phyloP scores from a whole-genome alignment of 73 alveolate species.

The Uronychia binucleata region DNA sequence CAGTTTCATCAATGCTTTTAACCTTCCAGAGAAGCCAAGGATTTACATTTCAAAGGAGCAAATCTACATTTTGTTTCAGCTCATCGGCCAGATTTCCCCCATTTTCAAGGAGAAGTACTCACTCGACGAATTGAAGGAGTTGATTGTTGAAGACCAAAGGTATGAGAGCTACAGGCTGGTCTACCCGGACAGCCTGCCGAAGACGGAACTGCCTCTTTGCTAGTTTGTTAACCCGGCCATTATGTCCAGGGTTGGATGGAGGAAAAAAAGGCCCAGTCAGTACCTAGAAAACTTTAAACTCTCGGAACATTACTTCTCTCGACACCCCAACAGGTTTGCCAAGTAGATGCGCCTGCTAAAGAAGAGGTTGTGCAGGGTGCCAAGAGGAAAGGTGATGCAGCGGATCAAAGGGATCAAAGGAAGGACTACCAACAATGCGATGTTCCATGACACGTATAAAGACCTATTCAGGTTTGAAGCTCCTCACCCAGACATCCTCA shows the following conservation, averaged over 20 bases:
- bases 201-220: background rate
- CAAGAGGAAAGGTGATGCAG: background rate
- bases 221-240: background rate
- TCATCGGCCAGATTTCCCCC: background rate
- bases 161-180: conserved; percentile 31
- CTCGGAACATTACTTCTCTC: conserved; percentile 8
- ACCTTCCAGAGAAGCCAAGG: conserved; percentile 20
- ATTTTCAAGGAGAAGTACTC: background rate
- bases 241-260: background rate
- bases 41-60: conserved; percentile 2
- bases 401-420: background rate
- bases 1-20: conserved; percentile 33
- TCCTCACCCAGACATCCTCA: conserved; percentile 30
- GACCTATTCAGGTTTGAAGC: conserved; percentile 39
- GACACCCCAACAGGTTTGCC: background rate
- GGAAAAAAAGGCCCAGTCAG: conserved; percentile 7
- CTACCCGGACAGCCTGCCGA: background rate
- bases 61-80: background rate
- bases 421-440: background rate
- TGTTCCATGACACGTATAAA: conserved; percentile 31
- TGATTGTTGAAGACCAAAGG: conserved; percentile 22
- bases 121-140: background rate
- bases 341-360: background rate
- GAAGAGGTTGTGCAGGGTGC: conserved; percentile 9
- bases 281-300: background rate